phyloP scores from a whole-genome alignment of 768 basidiomycete genomes.

The Filobasidium floriforme region DNA sequence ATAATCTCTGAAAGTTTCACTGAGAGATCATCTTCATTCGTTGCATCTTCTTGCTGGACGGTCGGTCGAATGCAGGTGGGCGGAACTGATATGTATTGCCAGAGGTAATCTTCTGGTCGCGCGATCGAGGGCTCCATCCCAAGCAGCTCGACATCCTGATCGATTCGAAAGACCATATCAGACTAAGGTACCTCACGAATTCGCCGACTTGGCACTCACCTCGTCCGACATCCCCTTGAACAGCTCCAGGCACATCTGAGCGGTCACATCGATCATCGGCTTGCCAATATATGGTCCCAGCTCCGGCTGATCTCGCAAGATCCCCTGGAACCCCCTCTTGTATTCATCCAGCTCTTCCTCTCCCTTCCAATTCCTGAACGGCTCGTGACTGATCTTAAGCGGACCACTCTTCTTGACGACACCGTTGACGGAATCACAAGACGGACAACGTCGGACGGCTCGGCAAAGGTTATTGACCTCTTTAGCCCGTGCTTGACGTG shows the following conservation, averaged over 20 bases:
- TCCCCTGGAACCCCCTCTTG: slow-evolving; percentile 70
- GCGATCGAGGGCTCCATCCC: slow-evolving; percentile 82
- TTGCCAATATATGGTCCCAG: slow-evolving; percentile 74
- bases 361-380: slow-evolving; percentile 82
- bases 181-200: no score
- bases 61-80: slow-evolving; percentile 96
- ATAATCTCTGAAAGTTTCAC: slow-evolving; percentile 96
- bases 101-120: slow-evolving; percentile 91
- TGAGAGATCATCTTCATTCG: slow-evolving; percentile 93
- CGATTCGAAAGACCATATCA: neutral
- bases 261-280: slow-evolving; percentile 88
- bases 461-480: slow-evolving; percentile 76
- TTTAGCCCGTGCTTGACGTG: slow-evolving; percentile 72
- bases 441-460: slow-evolving; percentile 83
- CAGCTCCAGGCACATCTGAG: slow-evolving; percentile 82
- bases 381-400: slow-evolving; percentile 94
- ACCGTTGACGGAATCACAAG: slow-evolving; percentile 89
- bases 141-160: slow-evolving; percentile 85
- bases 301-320: slow-evolving; percentile 80
- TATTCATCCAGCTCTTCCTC: slow-evolving; percentile 80
- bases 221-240: slow-evolving; percentile 89
- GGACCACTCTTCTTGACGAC: slow-evolving; percentile 87
- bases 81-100: slow-evolving; percentile 98
- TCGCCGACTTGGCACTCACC: slow-evolving; percentile 47
- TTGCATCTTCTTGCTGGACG: slow-evolving; percentile 90